phyloP scores from a whole-genome alignment of 2,329 filamentous ascomycete genomes.

The Diplodia corticola region DNA sequence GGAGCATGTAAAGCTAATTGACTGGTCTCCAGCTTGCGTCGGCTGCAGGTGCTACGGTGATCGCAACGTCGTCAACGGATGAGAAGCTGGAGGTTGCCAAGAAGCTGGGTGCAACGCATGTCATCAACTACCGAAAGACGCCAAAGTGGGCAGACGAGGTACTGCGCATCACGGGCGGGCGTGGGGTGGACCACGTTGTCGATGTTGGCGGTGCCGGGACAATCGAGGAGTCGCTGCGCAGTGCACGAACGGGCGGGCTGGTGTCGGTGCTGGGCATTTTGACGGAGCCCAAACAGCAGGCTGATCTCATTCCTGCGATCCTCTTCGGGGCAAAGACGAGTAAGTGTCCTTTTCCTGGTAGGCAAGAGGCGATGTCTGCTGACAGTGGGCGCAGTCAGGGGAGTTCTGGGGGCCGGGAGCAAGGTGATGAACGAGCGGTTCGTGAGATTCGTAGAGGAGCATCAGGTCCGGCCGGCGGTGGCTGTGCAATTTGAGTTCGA shows the following conservation, averaged over 20 bases:
- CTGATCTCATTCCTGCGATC: conserved; percentile 26
- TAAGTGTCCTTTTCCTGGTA: background rate
- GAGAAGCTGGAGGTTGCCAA: conserved; percentile 46
- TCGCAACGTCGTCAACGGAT: conserved; percentile 55
- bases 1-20: background rate
- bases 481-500: conserved; percentile 28
- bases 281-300: conserved; percentile 20
- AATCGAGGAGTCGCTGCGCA: conserved; percentile 48
- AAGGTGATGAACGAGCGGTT: conserved; percentile 28
- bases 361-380: background rate
- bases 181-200: conserved; percentile 47
- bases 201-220: conserved; percentile 46
- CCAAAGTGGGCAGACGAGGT: conserved; percentile 51
- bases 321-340: conserved; percentile 29
- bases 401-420: conserved; percentile 24
- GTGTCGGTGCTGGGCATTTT: conserved; percentile 50
- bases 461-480: conserved; percentile 30
- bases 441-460: conserved; percentile 27
- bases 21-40: conserved; percentile 41
- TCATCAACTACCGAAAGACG: conserved; percentile 52
- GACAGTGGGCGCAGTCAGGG: background rate
- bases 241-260: conserved; percentile 48
- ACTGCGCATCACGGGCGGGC: conserved; percentile 44
- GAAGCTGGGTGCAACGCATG: conserved; percentile 46
- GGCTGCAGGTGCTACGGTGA: conserved; percentile 48